Base-by-base conservation (phyloP, 306 rosid genomes). In the Lablab purpureus region DNA sequence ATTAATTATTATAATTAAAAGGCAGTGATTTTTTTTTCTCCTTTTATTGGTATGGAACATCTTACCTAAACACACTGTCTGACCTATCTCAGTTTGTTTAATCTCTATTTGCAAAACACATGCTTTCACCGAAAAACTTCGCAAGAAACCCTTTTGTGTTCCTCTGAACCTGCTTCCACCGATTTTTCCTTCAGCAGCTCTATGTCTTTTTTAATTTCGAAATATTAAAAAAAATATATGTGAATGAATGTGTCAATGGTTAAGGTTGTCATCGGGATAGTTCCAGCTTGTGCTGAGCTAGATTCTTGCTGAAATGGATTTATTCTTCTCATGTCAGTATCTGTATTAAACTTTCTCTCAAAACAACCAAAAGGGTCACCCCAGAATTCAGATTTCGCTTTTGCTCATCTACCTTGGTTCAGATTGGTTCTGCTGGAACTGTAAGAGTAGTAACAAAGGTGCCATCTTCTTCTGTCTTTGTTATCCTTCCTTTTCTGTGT, bases 221-320 rank as follows among this genome's bases (percentile, higher is more conserved):
- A 32, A 49, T 2, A 56, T 41, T 47, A 65, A 25, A 64, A 40
- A 47, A 18, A n/a, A n/a, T n/a, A 46, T n/a, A 32, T 65, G 60
- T 79, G 51, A 4, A 10, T 55, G 82, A 70, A 69, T 75, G 78
- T 67, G 82, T 80, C 84, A 69, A 51, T 41, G 17, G 73, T 55
- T 72, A 68, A 84, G 83, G 83, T 77, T 87, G 85, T 76, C 79
- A 82, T 19, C 21, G 67, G 66, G 59, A 81, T 81, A 28, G 54
- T 70, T 71, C 83, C 89, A 81, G 85, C 87, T 76, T 68, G 76
- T 78, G 79, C 82, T 71, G 68, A 70, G 84, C 86, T 81, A 76
- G 73, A 88, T 85, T 83, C 76, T 54, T 64, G 47, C 41, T 21
- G 14, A 60, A 71, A 10, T 76, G 74, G 50, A 14, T 51, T 73